Conservation (phyloP, 1,284 basidiomycete species). For the Boletus semigastroideus region DNA sequence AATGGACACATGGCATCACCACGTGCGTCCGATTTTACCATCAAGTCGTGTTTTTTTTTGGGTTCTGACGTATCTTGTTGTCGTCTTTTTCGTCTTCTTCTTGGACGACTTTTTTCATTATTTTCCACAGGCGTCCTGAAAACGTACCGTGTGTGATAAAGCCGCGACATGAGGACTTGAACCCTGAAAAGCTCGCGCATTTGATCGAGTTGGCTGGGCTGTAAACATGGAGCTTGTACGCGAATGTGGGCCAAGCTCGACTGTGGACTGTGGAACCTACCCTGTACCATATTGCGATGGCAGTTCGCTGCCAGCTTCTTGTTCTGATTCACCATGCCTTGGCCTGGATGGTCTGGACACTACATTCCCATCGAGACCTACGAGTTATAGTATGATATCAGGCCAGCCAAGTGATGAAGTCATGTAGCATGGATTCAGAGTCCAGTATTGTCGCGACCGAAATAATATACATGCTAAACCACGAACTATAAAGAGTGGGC, state of each 20-base stretch:
- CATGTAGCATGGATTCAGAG: background rate
- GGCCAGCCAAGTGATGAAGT: no score
- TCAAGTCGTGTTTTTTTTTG: background rate
- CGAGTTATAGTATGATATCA: background rate
- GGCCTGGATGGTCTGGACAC: background rate
- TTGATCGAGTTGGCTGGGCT: constrained; percentile 9
- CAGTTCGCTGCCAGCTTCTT: background rate
- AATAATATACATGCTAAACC: constrained; percentile 26
- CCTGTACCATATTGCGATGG: background rate
- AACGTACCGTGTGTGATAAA: constrained; percentile 14
- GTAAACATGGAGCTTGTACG: background rate
- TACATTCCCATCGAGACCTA: background rate
- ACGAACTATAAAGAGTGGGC: constrained; percentile 10
- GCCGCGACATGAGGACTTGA: constrained; percentile 9
- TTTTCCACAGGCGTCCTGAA: constrained; percentile 15
- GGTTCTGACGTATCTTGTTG: background rate
- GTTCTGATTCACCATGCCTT: background rate
- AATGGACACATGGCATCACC: constrained; percentile 23
- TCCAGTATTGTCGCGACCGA: constrained; percentile 6
- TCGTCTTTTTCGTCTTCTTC: background rate
- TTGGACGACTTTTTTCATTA: background rate
- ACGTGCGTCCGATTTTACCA: constrained; percentile 19
- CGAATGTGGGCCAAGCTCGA: background rate
- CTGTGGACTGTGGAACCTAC: background rate
- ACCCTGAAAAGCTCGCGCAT: constrained; percentile 10